Evolutionary conservation across 768 basidiomycete genomes (phyloP).

Genomic region (Austroboletus festivus): DNA sequence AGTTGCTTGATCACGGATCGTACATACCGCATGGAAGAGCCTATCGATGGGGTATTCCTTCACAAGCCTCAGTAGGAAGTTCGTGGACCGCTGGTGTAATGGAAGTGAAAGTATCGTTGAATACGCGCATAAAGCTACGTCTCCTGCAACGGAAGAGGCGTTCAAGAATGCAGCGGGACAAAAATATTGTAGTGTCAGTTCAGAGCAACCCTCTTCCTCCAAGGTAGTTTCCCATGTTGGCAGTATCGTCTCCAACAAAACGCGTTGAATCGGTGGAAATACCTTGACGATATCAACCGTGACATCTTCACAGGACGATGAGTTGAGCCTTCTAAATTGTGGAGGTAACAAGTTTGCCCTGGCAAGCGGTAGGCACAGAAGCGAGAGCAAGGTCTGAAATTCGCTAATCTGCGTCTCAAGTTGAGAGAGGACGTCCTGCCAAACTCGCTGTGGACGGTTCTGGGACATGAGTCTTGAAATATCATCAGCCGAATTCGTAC

Average conservation of each 20-base stretch:
- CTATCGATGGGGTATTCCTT: conserved; percentile 67
- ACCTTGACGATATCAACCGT: conserved; percentile 27
- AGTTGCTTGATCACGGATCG: conserved; percentile 20
- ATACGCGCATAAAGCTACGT: conserved; percentile 60
- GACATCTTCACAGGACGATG: conserved; percentile 26
- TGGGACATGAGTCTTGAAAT: conserved; percentile 7
- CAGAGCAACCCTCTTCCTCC: conserved; percentile 42
- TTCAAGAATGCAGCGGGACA: conserved; percentile 62
- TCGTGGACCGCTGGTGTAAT: conserved; percentile 47
- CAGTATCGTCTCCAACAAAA: conserved; percentile 58
- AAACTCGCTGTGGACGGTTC: conserved; percentile 3
- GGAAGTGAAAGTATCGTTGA: conserved; percentile 55
- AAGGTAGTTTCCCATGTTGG: conserved; percentile 67
- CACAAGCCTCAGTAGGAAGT: conserved; percentile 52
- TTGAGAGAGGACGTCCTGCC: conserved; percentile 39
- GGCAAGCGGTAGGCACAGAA: conserved; percentile 60
- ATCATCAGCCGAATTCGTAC: too few species aligned
- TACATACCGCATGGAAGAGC: conserved; percentile 53
- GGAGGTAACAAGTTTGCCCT: conserved; percentile 58
- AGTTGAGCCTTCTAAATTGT: conserved; percentile 44
- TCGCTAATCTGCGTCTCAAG: conserved; percentile 49
- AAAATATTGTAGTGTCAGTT: conserved; percentile 66
- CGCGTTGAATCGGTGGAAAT: conserved; percentile 60
- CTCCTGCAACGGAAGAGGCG: conserved; percentile 46
- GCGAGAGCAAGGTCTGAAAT: conserved; percentile 47